Conservation (phyloP, 2,329 filamentous ascomycete genomes). For the Fusarium compactum region DNA sequence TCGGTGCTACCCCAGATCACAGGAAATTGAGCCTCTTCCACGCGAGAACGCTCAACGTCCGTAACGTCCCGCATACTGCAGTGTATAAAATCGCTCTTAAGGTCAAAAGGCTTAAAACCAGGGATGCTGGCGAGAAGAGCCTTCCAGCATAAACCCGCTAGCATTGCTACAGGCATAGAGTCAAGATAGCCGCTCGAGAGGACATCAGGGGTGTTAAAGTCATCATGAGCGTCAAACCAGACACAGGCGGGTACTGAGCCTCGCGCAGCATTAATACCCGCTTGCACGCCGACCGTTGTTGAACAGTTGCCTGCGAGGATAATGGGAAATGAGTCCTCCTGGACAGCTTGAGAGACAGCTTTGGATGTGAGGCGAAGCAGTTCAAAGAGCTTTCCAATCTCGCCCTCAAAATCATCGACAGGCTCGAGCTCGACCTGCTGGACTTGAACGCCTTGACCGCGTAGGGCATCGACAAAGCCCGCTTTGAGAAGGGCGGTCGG, state of each 20-base stretch:
- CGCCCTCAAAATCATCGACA: constrained; percentile 3
- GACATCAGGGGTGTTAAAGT: constrained; percentile 50
- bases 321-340: neutral
- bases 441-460: constrained; percentile 3
- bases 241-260: constrained; percentile 49
- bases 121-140: constrained; percentile 37
- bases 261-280: constrained; percentile 46
- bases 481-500: constrained; percentile 6
- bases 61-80: constrained; percentile 16
- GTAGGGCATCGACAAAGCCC: neutral
- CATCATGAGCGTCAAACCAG: constrained; percentile 60
- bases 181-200: constrained; percentile 46
- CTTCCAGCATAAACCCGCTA: constrained; percentile 45
- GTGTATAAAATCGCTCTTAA: constrained; percentile 2
- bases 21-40: constrained; percentile 48
- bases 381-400: constrained; percentile 16
- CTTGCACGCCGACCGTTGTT: constrained; percentile 33
- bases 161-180: constrained; percentile 47
- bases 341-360: neutral
- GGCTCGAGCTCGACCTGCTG: neutral
- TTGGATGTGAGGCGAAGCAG: neutral
- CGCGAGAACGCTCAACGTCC: constrained; percentile 10
- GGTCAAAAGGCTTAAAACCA: constrained; percentile 34
- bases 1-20: constrained; percentile 47
- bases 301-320: constrained; percentile 15